These are phyloP conservation scores for Camptophora hylomeconis DNA, from an alignment of 2,329 filamentous ascomycete species.

Conservation along the genomic window DNA sequence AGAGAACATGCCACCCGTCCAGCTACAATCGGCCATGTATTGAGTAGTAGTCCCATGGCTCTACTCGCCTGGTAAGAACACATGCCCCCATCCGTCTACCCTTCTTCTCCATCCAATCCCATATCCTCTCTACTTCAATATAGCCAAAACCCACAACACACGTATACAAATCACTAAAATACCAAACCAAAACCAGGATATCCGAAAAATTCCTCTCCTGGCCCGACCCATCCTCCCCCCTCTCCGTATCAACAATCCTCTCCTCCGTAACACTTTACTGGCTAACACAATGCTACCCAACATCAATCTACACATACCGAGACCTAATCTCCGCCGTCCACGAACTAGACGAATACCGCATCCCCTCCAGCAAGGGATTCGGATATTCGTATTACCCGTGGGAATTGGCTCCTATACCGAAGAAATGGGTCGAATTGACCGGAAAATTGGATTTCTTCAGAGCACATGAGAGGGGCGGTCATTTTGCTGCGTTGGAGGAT, in stretches of 20 bases:
- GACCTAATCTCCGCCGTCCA: conserved; percentile 9
- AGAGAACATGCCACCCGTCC: conserved; percentile 41
- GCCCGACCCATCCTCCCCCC: conserved; percentile 22
- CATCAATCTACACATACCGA: conserved; percentile 22
- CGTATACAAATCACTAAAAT: too few species aligned
- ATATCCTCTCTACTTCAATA: too few species aligned
- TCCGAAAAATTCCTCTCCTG: conserved; percentile 27
- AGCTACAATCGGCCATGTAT: conserved; percentile 41
- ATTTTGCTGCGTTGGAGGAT: conserved; percentile 38
- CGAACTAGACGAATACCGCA: conserved; percentile 13
- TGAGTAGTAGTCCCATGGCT: conserved; percentile 42
- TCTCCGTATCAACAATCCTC: conserved; percentile 22
- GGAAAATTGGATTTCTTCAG: conserved; percentile 11
- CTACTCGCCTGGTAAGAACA: conserved; percentile 40
- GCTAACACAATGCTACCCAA: conserved; percentile 25
- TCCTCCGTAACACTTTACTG: conserved; percentile 25
- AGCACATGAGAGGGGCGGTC: conserved; percentile 29
- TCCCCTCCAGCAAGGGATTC: conserved; percentile 27
- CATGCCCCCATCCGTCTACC: too few species aligned
- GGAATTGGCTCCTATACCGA: conserved; percentile 30
- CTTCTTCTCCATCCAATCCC: too few species aligned
- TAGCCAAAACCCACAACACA: too few species aligned
- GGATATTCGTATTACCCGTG: conserved; percentile 34
- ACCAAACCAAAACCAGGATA: too few species aligned
- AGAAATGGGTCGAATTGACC: conserved; percentile 12